These are phyloP conservation scores for Ceratobasidium papillatum DNA, from an alignment of 1,284 basidiomycete genomes.

Conservation along the genomic window DNA sequence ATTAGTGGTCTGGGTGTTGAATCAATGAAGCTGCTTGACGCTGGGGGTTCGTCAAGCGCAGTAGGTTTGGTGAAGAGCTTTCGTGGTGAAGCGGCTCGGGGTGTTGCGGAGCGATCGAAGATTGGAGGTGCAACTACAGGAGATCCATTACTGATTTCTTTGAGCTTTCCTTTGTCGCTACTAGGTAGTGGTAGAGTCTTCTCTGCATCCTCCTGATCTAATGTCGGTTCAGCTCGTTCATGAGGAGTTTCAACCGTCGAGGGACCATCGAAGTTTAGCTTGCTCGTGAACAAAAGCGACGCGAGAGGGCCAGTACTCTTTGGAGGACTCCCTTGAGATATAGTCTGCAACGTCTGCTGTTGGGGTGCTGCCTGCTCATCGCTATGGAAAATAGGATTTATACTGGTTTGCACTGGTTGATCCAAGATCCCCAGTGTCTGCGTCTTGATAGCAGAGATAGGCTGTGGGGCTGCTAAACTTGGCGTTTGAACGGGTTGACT, in stretches of 20 bases:
- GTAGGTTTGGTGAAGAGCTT: not conserved
- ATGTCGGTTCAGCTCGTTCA: not conserved
- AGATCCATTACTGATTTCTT: not conserved
- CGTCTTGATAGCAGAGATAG: not conserved
- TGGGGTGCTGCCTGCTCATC: not conserved
- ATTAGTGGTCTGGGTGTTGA: not conserved
- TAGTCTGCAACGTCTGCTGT: not conserved
- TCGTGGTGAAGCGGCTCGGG: not conserved
- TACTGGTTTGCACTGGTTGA: not conserved
- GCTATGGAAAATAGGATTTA: not conserved
- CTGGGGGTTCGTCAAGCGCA: not conserved
- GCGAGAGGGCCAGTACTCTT: not conserved
- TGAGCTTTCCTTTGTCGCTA: not conserved
- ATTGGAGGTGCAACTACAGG: not conserved
- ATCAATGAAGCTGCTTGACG: not conserved
- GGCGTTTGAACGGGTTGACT: not conserved
- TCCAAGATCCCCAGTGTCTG: not conserved
- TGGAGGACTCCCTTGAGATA: constrained; percentile 4
- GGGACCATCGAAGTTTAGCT: not conserved
- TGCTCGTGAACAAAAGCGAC: constrained; percentile 26
- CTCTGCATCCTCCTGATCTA: not conserved
- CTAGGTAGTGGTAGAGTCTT: not conserved
- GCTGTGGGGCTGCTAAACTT: not conserved
- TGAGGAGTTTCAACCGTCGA: not conserved
- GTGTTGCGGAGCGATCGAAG: not conserved